A percentile compares a stretch with the other conserved stretches of the same genome.
These are phyloP conservation scores for Schwanniomyces polymorphus DNA, from an alignment of 805 yeast species.

Conservation along the genomic window DNA sequence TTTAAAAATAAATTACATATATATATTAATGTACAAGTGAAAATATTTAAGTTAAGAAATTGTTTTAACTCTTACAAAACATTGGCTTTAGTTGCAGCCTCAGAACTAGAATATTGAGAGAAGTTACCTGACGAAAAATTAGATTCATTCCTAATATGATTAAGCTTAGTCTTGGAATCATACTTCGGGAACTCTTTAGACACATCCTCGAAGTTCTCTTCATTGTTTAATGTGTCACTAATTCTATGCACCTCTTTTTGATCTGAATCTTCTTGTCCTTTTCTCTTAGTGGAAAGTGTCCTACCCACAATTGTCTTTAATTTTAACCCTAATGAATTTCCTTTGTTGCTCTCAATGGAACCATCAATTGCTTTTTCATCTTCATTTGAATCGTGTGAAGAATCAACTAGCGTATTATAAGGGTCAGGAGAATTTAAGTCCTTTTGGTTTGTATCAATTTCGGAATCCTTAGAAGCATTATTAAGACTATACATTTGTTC, in stretches of 20 bases:
- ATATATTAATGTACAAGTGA: neutral
- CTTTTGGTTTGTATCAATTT: conserved; percentile 8
- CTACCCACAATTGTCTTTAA: conserved; percentile 44
- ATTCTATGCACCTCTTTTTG: conserved; percentile 15
- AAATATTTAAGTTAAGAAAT: neutral
- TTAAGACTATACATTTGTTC: conserved; percentile 55
- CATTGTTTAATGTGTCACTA: conserved; percentile 21
- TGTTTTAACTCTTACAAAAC: conserved; percentile 16
- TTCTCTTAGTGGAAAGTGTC: conserved; percentile 34
- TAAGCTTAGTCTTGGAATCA: conserved; percentile 7
- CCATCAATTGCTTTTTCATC: conserved; percentile 5
- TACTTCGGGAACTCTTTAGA: conserved; percentile 6
- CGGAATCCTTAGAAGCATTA: conserved; percentile 1
- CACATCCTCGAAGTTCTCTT: conserved; percentile 1
- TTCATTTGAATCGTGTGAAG: neutral
- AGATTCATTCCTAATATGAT: conserved; percentile 26
- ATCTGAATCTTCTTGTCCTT: conserved; percentile 7
- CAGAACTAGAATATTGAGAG: conserved; percentile 12
- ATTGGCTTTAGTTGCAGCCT: conserved; percentile 26
- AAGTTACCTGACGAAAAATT: conserved; percentile 16
- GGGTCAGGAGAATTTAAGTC: conserved; percentile 26
- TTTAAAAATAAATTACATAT: neutral
- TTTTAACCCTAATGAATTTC: conserved; percentile 38
- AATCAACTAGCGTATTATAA: conserved; percentile 16
- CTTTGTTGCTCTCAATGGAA: neutral